Conservation (phyloP, 23 red algal species). For the Agarophyton chilense region DNA sequence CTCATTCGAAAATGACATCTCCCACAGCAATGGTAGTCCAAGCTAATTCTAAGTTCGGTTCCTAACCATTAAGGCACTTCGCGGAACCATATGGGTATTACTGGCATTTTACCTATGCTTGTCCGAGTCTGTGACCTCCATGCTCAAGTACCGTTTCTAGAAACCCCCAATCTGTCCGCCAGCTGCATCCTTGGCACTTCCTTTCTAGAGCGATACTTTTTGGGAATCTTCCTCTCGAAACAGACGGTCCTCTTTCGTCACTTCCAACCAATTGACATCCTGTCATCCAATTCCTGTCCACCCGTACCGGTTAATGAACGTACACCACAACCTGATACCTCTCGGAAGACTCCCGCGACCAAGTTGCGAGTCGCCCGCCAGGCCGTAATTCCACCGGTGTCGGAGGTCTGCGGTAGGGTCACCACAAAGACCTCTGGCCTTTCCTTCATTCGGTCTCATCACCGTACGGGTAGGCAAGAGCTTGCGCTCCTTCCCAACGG, state of each 20-base stretch:
- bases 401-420: neutral
- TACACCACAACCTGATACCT: neutral
- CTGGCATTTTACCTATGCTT: neutral
- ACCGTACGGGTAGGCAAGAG: neutral
- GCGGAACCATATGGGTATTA: neutral
- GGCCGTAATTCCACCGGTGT: slow-evolving; percentile 17
- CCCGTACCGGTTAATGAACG: neutral
- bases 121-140: neutral
- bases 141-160: neutral
- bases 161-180: neutral
- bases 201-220: neutral
- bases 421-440: slow-evolving; percentile 22
- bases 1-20: neutral
- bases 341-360: neutral
- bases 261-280: too few relatives aligned
- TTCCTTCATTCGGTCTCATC: neutral
- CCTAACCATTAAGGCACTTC: neutral
- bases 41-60: neutral
- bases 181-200: neutral
- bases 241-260: neutral
- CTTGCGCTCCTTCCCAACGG: slow-evolving; percentile 22
- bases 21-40: neutral
- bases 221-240: neutral
- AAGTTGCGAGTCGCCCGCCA: slow-evolving; percentile 25
- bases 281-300: neutral